Base-by-base conservation (phyloP, 1,139 yeast species). In the Geotrichum restrictum region DNA sequence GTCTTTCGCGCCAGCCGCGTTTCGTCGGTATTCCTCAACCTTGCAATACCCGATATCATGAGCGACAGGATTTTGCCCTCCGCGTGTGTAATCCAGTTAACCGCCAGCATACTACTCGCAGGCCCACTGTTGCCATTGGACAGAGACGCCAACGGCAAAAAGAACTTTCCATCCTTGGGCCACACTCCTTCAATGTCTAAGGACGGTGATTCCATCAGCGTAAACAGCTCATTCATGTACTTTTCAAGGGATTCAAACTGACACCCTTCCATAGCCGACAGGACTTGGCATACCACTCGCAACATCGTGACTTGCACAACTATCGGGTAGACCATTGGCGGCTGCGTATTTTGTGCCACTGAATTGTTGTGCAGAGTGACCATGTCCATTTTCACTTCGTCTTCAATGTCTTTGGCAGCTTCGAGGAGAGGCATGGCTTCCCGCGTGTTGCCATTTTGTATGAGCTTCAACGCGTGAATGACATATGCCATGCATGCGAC, bases 401-500 rank as follows among this genome's bases (percentile, higher is more conserved):
- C 18, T 29, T 54, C 56, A 18, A 54, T 34, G 10, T 44, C 45
- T 16, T 45, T 32, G 13, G 48, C 50, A 14, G 36, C 21, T 8
- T 6, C 31, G 8, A 49, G 37, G 13, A 54, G 29, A 3, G 22
- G 31, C n/a, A 31, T 14, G 3, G 51, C 48, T 11, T 45, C 48
- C 3, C 16, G 18, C 3, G 48, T 42, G 3, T 16, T 18, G 4
- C 54, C 53, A 3, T 36, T 27, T 21, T 51, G 54, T n/a, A 54
- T 48, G 13, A 48, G 45, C 16, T 46, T 47, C 11, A 54, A 27
- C 16, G 54, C 56, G 21, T 51, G 56, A 19, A 48, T 43, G 16
- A 38, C 46, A 32, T 31, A 47, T 3, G 54, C 54, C 37, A 50
- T 18, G 16, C 49, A 48, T 1, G 52, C 48, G 6, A 54, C 48